phyloP scores from a whole-genome alignment of 2,329 filamentous ascomycete genomes.

The Apiospora saccharicola region DNA sequence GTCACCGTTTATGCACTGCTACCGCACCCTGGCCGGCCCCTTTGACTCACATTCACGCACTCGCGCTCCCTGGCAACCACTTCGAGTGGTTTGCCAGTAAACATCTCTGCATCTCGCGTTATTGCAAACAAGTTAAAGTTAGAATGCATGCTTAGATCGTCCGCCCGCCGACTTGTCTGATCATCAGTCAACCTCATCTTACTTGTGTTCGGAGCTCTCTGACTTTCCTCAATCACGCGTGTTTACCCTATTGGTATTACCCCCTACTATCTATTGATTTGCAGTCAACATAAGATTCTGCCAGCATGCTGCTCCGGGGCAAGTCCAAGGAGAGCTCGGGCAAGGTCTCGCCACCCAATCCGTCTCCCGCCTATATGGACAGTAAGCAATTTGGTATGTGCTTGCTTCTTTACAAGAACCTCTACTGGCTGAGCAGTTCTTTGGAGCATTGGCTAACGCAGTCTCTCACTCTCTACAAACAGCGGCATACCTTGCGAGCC shows the following conservation, averaged over 20 bases:
- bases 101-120: constrained; percentile 5
- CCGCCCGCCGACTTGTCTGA: not conserved
- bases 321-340: constrained; percentile 39
- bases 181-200: constrained; percentile 9
- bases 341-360: constrained; percentile 53
- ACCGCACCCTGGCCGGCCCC: constrained; percentile 1
- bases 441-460: constrained; percentile 26
- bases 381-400: constrained; percentile 71
- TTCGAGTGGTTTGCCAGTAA: constrained; percentile 8
- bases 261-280: not conserved
- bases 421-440: constrained; percentile 28
- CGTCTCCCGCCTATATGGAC: constrained; percentile 69
- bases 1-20: constrained; percentile 17
- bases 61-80: constrained; percentile 9
- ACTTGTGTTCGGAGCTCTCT: not conserved
- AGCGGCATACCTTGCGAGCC: constrained; percentile 75
- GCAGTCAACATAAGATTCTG: not conserved
- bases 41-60: constrained; percentile 13
- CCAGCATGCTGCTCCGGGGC: constrained; percentile 36
- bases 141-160: constrained; percentile 9
- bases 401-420: constrained; percentile 25
- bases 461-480: constrained; percentile 29
- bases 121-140: not conserved
- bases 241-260: not conserved
- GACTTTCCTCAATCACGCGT: not conserved